A percentile compares a stretch with the other conserved stretches of the same genome.
Evolutionary conservation across 176 grass and related monocot species (phyloP).

Genomic region (Rhipidocladum racemiflorum): DNA sequence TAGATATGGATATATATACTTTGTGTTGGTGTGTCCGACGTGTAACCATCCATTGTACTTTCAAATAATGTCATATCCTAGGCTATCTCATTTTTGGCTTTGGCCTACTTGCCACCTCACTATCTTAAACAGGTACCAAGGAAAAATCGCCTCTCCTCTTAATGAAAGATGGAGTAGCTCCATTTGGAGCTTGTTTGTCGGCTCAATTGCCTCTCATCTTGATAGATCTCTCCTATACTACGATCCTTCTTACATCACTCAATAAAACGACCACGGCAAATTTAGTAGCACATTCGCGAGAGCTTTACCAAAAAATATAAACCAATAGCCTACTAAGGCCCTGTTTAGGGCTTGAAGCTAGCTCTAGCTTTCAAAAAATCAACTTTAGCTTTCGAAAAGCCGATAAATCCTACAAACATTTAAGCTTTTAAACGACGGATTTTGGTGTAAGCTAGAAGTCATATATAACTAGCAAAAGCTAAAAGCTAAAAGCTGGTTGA

Average conservation of each 20-base stretch:
- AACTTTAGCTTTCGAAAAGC: too few species aligned
- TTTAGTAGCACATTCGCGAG: background rate
- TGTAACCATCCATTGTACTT: background rate
- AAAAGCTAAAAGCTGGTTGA: too few species aligned
- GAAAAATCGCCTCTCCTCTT: background rate
- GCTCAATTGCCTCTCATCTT: background rate
- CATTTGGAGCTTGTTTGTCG: conserved; percentile 2
- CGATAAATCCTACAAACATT: too few species aligned
- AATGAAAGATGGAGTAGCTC: background rate
- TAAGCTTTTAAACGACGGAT: too few species aligned
- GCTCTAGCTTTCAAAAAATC: too few species aligned
- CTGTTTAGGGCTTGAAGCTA: too few species aligned
- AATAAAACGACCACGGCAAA: background rate
- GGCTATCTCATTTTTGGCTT: background rate
- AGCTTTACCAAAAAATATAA: background rate
- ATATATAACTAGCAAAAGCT: too few species aligned
- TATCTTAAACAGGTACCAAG: background rate
- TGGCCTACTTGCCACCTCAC: background rate
- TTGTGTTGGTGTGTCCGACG: background rate
- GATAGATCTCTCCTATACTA: background rate
- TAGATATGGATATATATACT: too few species aligned
- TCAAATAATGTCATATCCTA: background rate
- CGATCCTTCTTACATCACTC: background rate
- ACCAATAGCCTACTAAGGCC: too few species aligned
- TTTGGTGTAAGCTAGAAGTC: too few species aligned